phyloP scores from a whole-genome alignment of 805 yeast genomes.

The Diddensiella santjacobensis region DNA sequence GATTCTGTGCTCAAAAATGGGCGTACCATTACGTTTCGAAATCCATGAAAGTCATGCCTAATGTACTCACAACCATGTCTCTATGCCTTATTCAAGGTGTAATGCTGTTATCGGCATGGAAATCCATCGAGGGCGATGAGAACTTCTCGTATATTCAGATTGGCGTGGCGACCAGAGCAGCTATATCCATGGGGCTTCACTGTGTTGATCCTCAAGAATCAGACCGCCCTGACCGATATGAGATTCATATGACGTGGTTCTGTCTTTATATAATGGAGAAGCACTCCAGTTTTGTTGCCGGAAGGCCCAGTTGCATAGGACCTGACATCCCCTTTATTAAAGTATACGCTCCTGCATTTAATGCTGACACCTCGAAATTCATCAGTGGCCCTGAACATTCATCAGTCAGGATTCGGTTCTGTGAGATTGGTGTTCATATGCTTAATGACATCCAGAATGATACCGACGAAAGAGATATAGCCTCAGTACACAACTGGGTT shows the following conservation, averaged over 20 bases:
- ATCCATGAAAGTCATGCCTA: conserved; percentile 2
- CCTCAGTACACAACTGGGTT: conserved; percentile 1
- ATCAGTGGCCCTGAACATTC: conserved; percentile 6
- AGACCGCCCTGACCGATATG: conserved; percentile 1
- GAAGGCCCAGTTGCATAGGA: conserved; percentile 9
- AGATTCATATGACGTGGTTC: conserved; percentile 8
- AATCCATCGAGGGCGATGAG: background rate
- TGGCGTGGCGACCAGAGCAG: conserved; percentile 6
- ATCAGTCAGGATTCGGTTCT: conserved; percentile 4
- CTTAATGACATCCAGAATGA: conserved; percentile 2
- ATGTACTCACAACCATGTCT: conserved; percentile 1
- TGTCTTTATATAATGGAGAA: conserved; percentile 11
- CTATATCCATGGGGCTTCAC: conserved; percentile 12
- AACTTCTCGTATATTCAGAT: background rate
- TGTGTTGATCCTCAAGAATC: conserved; percentile 2
- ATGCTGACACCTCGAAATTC: background rate
- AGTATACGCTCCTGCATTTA: background rate
- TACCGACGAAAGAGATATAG: conserved; percentile 5
- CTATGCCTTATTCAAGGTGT: conserved; percentile 3
- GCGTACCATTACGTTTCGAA: background rate
- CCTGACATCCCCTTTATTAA: background rate
- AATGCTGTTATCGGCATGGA: background rate
- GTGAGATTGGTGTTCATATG: conserved; percentile 5
- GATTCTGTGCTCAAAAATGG: conserved; percentile 3
- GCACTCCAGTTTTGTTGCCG: conserved; percentile 10